These are phyloP conservation scores for Alisma plantagoaquatica DNA, from an alignment of 106 monocot genomes.

Conservation along the genomic window DNA sequence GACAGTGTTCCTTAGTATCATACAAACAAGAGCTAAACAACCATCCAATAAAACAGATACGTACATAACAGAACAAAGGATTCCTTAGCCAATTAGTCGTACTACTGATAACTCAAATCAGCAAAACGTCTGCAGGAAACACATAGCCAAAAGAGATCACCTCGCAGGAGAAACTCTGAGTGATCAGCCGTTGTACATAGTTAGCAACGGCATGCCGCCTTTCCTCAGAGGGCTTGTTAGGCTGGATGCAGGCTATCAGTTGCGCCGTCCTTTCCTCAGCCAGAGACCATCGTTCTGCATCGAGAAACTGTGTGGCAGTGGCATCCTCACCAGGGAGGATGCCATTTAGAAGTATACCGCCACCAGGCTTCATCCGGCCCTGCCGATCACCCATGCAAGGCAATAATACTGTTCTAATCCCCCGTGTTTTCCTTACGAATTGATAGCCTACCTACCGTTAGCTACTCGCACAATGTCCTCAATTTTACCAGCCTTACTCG, in stretches of 20 bases:
- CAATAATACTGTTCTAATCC: too few relatives aligned
- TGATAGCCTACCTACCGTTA: too few relatives aligned
- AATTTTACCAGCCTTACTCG: too few relatives aligned
- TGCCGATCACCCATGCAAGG: conserved; percentile 47
- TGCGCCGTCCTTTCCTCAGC: conserved; percentile 55
- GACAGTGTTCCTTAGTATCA: too few relatives aligned
- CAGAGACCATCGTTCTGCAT: conserved; percentile 45
- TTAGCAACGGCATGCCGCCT: conserved; percentile 58
- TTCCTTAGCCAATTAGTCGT: too few relatives aligned
- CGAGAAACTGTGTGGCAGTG: conserved; percentile 34
- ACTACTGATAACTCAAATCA: too few relatives aligned
- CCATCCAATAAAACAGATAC: too few relatives aligned
- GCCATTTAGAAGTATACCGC: conserved; percentile 40
- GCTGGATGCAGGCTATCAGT: conserved; percentile 63
- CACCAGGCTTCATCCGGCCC: conserved; percentile 16
- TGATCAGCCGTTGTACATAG: conserved; percentile 61
- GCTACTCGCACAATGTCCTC: too few relatives aligned
- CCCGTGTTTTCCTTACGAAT: too few relatives aligned
- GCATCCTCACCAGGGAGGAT: conserved; percentile 33
- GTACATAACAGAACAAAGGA: too few relatives aligned
- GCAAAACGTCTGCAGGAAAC: too few relatives aligned
- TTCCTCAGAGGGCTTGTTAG: conserved; percentile 57
- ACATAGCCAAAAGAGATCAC: conserved; percentile 14
- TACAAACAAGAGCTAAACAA: too few relatives aligned
- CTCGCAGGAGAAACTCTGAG: conserved; percentile 63